These are phyloP conservation scores for Paxillus involutus DNA, from an alignment of 768 basidiomycete species.

Conservation along the genomic window DNA sequence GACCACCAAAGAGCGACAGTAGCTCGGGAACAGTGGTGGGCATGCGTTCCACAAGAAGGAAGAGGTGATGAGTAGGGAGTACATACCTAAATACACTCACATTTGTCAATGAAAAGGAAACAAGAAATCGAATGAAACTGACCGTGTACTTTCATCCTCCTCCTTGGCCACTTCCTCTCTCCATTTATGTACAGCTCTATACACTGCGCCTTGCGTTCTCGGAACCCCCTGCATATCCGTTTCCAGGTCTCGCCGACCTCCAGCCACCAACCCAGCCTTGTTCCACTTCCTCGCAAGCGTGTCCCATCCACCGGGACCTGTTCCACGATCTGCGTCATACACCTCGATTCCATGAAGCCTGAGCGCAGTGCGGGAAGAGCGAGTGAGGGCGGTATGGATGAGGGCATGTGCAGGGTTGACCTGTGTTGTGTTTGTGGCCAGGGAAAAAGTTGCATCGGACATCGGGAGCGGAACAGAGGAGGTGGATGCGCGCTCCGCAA, in stretches of 20 bases:
- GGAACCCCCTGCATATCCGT: constrained; percentile 28
- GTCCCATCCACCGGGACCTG: constrained; percentile 75
- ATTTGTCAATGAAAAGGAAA: not conserved
- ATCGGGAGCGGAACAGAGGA: constrained; percentile 25
- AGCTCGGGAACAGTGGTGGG: constrained; percentile 67
- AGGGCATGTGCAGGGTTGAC: constrained; percentile 36
- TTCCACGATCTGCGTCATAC: constrained; percentile 66
- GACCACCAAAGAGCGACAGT: constrained; percentile 50
- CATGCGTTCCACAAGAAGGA: constrained; percentile 67
- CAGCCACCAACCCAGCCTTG: constrained; percentile 46
- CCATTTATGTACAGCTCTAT: constrained; percentile 77
- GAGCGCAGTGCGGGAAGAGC: constrained; percentile 77
- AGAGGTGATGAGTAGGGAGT: constrained; percentile 71
- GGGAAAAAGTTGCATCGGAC: constrained; percentile 13
- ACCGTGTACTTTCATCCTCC: constrained; percentile 87
- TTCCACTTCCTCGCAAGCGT: constrained; percentile 83
- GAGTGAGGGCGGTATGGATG: constrained; percentile 62
- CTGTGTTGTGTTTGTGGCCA: not conserved
- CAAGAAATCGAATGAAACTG: constrained; percentile 21
- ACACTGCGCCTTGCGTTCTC: constrained; percentile 58
- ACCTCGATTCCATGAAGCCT: constrained; percentile 65
- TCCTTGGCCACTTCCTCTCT: constrained; percentile 74
- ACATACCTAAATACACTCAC: constrained; percentile 52
- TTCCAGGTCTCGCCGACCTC: constrained; percentile 27
- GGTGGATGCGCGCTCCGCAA: constrained; percentile 65